Percentiles rank a stretch among this genome's conserved stretches.
Evolutionary conservation across 2,329 filamentous ascomycete genomes (phyloP).

Genomic region (Phyllosticta capitalensis): DNA sequence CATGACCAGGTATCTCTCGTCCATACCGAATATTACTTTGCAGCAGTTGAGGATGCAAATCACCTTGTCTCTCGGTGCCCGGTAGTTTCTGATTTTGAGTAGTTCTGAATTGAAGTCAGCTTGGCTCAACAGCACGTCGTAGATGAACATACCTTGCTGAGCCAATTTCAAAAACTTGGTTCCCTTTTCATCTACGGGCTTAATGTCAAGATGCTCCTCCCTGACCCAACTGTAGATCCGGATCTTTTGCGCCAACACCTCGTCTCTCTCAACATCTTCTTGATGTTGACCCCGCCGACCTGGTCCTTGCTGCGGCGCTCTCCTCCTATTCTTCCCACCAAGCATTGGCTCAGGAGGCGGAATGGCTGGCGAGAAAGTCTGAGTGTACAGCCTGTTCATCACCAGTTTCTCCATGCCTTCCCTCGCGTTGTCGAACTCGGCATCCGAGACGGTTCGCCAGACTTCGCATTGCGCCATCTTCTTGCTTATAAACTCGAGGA

Average conservation of each 20-base stretch:
- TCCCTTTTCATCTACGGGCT: slow-evolving; percentile 73
- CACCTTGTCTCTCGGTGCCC: slow-evolving; percentile 95
- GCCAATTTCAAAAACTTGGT: slow-evolving; percentile 80
- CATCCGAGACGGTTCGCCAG: slow-evolving; percentile 90
- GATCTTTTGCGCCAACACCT: slow-evolving; percentile 93
- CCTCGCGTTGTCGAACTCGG: slow-evolving; percentile 94
- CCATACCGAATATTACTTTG: slow-evolving; percentile 91
- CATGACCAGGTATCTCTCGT: not conserved
- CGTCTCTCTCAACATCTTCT: slow-evolving; percentile 93
- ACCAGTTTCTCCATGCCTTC: slow-evolving; percentile 99
- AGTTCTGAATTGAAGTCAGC: slow-evolving; percentile 53
- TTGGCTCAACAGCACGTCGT: slow-evolving; percentile 7
- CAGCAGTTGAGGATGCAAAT: slow-evolving; percentile 98
- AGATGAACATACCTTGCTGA: slow-evolving; percentile 56
- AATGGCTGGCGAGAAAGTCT: slow-evolving; percentile 94
- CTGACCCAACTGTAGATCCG: slow-evolving; percentile 92
- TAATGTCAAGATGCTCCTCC: slow-evolving; percentile 90
- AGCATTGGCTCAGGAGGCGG: slow-evolving; percentile 62
- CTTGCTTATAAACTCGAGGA: slow-evolving; percentile 90
- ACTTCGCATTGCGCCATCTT: slow-evolving; percentile 98
- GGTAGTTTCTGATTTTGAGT: slow-evolving; percentile 90
- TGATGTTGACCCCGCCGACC: slow-evolving; percentile 93
- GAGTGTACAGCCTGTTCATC: slow-evolving; percentile 92
- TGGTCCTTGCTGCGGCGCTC: slow-evolving; percentile 54
- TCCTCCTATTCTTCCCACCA: slow-evolving; percentile 30